Percentiles rank a stretch among this genome's conserved stretches.
phyloP scores from a whole-genome alignment of 257 asterid genomes.

The Solanum verrucosum region DNA sequence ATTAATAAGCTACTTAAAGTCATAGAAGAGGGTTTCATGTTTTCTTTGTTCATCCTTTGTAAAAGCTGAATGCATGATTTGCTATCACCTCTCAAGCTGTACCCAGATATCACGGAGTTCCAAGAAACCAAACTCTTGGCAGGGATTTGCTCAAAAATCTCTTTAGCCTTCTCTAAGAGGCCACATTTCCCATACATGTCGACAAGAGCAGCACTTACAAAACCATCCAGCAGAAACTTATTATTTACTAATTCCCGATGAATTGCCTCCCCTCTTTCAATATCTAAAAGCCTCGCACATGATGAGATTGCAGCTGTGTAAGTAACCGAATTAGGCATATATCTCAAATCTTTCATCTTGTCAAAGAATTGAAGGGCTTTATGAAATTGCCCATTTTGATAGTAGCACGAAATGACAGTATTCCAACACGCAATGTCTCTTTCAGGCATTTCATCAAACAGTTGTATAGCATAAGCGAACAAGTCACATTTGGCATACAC shows the following conservation, averaged over 20 bases:
- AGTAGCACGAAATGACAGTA: constrained; percentile 55
- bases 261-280: constrained; percentile 46
- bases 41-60: constrained; percentile 35
- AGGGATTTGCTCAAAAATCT: constrained; percentile 42
- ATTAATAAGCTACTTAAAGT: constrained; percentile 49
- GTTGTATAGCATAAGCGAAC: constrained; percentile 34
- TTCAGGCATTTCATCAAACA: constrained; percentile 74
- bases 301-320: constrained; percentile 65
- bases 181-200: constrained; percentile 89
- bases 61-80: constrained; percentile 43
- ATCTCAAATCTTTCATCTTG: constrained; percentile 44
- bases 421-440: constrained; percentile 75
- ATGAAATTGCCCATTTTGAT: constrained; percentile 57
- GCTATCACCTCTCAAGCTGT: constrained; percentile 55
- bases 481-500: constrained; percentile 48
- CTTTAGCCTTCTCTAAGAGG: constrained; percentile 40
- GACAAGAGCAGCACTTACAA: constrained; percentile 58
- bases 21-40: constrained; percentile 33
- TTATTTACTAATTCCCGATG: constrained; percentile 37
- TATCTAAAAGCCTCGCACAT: constrained; percentile 49
- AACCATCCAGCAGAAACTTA: constrained; percentile 38
- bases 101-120: constrained; percentile 70
- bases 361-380: constrained; percentile 59
- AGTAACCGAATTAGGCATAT: constrained; percentile 54
- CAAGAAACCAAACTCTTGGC: constrained; percentile 62